Percentiles rank a stretch among this genome's conserved stretches.
phyloP scores from a whole-genome alignment of 1,139 yeast species.

The Magnusiomyces tetraspermus region DNA sequence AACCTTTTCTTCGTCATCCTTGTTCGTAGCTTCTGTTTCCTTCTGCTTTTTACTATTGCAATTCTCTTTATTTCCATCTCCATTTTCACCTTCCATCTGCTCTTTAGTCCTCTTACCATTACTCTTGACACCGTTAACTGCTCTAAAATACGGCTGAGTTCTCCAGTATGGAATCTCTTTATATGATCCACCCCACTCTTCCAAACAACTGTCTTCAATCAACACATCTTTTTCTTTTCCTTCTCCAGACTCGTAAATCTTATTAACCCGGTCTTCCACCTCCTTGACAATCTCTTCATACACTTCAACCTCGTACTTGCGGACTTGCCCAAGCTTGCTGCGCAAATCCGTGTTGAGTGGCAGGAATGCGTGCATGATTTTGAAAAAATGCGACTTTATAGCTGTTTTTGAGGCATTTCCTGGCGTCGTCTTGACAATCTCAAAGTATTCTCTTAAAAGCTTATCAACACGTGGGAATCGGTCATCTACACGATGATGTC shows the following conservation, averaged over 20 bases:
- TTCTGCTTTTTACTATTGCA: no score
- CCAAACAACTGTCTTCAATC: slow-evolving; percentile 40
- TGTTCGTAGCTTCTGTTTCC: not conserved
- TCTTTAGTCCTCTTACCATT: slow-evolving; percentile 21
- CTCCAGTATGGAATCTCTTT: slow-evolving; percentile 92
- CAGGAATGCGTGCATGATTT: slow-evolving; percentile 69
- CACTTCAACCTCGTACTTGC: slow-evolving; percentile 38
- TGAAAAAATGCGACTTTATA: slow-evolving; percentile 90
- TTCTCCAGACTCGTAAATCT: slow-evolving; percentile 42
- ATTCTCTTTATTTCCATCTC: not conserved
- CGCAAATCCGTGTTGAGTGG: slow-evolving; percentile 69
- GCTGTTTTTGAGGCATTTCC: slow-evolving; percentile 74
- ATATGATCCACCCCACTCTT: slow-evolving; percentile 75
- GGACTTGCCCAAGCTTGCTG: slow-evolving; percentile 53
- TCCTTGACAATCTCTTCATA: slow-evolving; percentile 62
- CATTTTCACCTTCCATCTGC: slow-evolving; percentile 1
- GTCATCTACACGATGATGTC: slow-evolving; percentile 41
- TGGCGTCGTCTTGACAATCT: slow-evolving; percentile 55
- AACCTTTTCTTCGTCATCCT: not conserved
- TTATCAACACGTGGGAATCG: slow-evolving; percentile 81
- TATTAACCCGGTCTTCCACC: slow-evolving; percentile 57
- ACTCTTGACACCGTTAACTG: slow-evolving; percentile 53
- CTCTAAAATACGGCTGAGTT: slow-evolving; percentile 89
- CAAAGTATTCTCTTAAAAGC: slow-evolving; percentile 77
- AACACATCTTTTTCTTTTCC: slow-evolving; percentile 44